Conservation (phyloP, 2,329 filamentous ascomycete species). For the Pseudopithomyces chartarum region DNA sequence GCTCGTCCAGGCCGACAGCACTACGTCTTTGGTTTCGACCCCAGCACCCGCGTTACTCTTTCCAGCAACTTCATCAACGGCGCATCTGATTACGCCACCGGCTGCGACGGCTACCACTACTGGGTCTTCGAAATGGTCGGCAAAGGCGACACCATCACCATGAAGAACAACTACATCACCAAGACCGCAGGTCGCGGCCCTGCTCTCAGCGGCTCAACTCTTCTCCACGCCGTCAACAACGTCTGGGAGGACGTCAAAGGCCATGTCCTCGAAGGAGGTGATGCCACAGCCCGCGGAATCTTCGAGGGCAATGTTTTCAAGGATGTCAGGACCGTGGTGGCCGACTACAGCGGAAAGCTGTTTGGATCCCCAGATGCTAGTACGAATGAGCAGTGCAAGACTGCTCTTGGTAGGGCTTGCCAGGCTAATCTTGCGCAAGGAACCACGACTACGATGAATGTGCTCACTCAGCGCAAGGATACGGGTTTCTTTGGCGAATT, state of each 20-base stretch:
- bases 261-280: constrained; percentile 19
- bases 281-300: constrained; percentile 11
- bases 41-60: constrained; percentile 18
- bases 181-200: constrained; percentile 20
- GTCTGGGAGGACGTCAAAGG: constrained; percentile 19
- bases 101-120: constrained; percentile 24
- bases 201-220: constrained; percentile 17
- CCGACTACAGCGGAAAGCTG: neutral
- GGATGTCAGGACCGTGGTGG: neutral
- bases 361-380: neutral
- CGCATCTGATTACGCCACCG: constrained; percentile 15
- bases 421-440: neutral
- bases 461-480: neutral
- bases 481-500: neutral
- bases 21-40: constrained; percentile 15
- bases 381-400: neutral
- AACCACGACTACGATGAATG: no score
- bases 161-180: constrained; percentile 23
- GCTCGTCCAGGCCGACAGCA: constrained; percentile 16
- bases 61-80: constrained; percentile 25
- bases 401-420: neutral
- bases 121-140: constrained; percentile 25
- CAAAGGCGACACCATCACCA: constrained; percentile 21
- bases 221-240: constrained; percentile 25
- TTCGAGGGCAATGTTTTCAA: constrained; percentile 24